phyloP scores from a whole-genome alignment of 2,329 filamentous ascomycete species.

The Aureobasidium sp. region DNA sequence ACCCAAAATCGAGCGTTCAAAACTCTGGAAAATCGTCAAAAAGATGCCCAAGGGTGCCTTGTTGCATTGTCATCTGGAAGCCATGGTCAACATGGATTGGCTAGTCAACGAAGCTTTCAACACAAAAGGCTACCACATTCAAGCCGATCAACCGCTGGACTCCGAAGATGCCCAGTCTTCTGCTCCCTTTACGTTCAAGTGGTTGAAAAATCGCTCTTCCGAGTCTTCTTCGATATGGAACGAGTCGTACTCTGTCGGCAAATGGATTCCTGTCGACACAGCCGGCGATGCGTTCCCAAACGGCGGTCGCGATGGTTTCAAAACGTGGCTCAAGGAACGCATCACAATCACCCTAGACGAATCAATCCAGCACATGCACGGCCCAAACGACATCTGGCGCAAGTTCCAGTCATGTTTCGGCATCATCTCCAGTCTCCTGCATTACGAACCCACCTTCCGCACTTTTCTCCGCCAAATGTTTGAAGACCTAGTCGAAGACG shows the following conservation, averaged over 20 bases:
- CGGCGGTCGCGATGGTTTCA: constrained; percentile 64
- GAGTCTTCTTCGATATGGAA: constrained; percentile 56
- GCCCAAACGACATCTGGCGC: constrained; percentile 74
- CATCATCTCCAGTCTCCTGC: constrained; percentile 66
- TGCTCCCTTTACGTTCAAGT: constrained; percentile 51
- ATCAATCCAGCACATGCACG: constrained; percentile 71
- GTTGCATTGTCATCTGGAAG: constrained; percentile 81
- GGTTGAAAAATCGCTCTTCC: constrained; percentile 44
- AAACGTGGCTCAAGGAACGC: constrained; percentile 67
- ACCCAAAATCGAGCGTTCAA: constrained; percentile 75
- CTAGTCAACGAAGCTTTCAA: constrained; percentile 64
- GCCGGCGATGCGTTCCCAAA: constrained; percentile 70
- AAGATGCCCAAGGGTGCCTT: constrained; percentile 84
- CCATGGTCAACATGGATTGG: constrained; percentile 83
- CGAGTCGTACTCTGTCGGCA: constrained; percentile 52
- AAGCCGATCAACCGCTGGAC: constrained; percentile 51
- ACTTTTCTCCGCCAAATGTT: constrained; percentile 67
- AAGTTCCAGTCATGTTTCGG: constrained; percentile 77
- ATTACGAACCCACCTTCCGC: constrained; percentile 86
- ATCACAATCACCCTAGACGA: constrained; percentile 67
- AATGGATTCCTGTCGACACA: constrained; percentile 50
- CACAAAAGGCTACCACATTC: constrained; percentile 67
- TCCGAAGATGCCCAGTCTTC: constrained; percentile 48
- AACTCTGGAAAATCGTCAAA: constrained; percentile 76
- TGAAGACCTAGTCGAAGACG: constrained; percentile 66